Conservation (phyloP, 495 filamentous ascomycete species). For the Copromyces sp. region DNA sequence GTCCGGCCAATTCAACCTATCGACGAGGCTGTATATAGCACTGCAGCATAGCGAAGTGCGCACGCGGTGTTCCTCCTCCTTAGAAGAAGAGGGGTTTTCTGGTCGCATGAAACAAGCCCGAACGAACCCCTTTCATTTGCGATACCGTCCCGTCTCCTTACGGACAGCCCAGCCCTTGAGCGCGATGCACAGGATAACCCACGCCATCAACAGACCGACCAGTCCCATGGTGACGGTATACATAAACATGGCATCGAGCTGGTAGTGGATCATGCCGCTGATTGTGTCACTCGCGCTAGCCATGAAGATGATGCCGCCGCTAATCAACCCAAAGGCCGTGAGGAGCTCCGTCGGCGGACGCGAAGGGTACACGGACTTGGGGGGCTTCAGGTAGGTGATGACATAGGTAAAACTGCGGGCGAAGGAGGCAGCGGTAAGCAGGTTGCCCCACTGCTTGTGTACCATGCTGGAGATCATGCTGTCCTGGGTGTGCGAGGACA, state of each 20-base stretch:
- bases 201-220: constrained; percentile 77
- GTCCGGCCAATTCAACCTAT: background rate
- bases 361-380: constrained; percentile 70
- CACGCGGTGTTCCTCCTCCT: background rate
- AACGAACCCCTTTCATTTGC: background rate
- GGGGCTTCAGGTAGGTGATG: constrained; percentile 69
- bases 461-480: constrained; percentile 85
- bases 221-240: constrained; percentile 85
- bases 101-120: background rate
- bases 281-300: constrained; percentile 71
- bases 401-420: constrained; percentile 74
- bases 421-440: constrained; percentile 72
- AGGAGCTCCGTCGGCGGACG: constrained; percentile 88
- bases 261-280: constrained; percentile 61
- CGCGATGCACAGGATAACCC: constrained; percentile 66
- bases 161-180: constrained; percentile 82
- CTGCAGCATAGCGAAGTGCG: background rate
- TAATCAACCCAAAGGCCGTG: constrained; percentile 73
- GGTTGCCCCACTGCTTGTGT: constrained; percentile 87
- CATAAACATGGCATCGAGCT: constrained; percentile 77
- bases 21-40: background rate
- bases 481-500: constrained; percentile 82
- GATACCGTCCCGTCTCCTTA: constrained; percentile 34
- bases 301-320: constrained; percentile 90
- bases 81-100: too few relatives aligned